Percentiles rank a stretch among this genome's conserved stretches.
Evolutionary conservation across 129 eudicot genomes (phyloP).

Genomic region (Helianthus annuus): DNA sequence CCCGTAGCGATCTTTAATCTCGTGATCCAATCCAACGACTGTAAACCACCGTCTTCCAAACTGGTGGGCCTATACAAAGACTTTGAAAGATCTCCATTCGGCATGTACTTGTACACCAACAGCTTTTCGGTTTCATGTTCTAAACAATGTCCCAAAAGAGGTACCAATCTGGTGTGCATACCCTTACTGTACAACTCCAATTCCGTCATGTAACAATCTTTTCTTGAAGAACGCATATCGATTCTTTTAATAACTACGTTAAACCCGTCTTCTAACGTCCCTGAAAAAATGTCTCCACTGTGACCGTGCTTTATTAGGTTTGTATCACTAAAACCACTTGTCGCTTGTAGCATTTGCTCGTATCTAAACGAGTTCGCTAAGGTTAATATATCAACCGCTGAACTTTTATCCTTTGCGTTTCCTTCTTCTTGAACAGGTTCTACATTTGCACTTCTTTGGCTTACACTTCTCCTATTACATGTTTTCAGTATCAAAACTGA

Average conservation of each 20-base stretch:
- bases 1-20: conserved; percentile 83
- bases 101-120: conserved; percentile 72
- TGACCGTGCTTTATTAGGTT: conserved; percentile 70
- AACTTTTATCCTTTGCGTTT: conserved; percentile 23
- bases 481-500: conserved; percentile 33
- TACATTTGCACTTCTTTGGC: conserved; percentile 45
- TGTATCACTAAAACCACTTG: conserved; percentile 53
- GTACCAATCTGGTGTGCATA: conserved; percentile 58
- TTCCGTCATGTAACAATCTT: conserved; percentile 57
- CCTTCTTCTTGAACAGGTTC: conserved; percentile 51
- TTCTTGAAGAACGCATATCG: conserved; percentile 40
- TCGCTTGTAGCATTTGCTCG: conserved; percentile 62
- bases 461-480: conserved; percentile 31
- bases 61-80: conserved; percentile 39
- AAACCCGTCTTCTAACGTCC: conserved; percentile 55
- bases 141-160: conserved; percentile 70
- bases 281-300: conserved; percentile 67
- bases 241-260: conserved; percentile 62
- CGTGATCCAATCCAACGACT: conserved; percentile 89
- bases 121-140: conserved; percentile 68
- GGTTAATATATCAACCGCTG: conserved; percentile 30
- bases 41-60: conserved; percentile 48
- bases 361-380: conserved; percentile 48
- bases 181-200: conserved; percentile 57
- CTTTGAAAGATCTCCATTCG: conserved; percentile 72